Evolutionary conservation across 108 stramenopile genomes (phyloP).

Genomic region (Chaetoceros muelleri): DNA sequence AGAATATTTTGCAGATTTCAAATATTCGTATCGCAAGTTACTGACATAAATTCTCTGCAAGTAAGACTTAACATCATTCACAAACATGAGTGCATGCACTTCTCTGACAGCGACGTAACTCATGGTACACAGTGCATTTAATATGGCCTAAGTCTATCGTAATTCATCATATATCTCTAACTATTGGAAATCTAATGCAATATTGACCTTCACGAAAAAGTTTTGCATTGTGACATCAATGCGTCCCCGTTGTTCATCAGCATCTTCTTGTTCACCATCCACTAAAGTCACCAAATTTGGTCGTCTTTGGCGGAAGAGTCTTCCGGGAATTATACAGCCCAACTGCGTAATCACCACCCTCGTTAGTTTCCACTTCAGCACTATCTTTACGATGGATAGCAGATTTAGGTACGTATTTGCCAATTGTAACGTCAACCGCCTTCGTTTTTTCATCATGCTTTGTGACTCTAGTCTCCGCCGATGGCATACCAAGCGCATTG

Average conservation of each 20-base stretch:
- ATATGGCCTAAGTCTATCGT: too few relatives aligned
- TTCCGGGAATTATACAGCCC: conserved; percentile 16
- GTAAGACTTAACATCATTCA: too few relatives aligned
- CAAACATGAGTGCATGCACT: too few relatives aligned
- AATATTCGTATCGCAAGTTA: too few relatives aligned
- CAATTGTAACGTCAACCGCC: conserved; percentile 9
- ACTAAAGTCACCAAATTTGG: conserved; percentile 69
- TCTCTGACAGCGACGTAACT: too few relatives aligned
- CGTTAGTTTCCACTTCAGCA: conserved; percentile 6
- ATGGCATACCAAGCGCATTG: conserved; percentile 5
- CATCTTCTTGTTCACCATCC: conserved; percentile 41
- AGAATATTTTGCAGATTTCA: too few relatives aligned
- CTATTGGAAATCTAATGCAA: too few relatives aligned
- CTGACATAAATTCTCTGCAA: too few relatives aligned
- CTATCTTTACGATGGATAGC: conserved; percentile 7
- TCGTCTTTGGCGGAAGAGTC: conserved; percentile 41
- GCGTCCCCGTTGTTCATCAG: background rate
- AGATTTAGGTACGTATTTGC: conserved; percentile 25
- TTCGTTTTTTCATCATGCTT: background rate
- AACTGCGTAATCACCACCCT: conserved; percentile 3
- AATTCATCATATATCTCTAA: too few relatives aligned
- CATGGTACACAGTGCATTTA: too few relatives aligned
- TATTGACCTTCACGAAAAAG: too few relatives aligned
- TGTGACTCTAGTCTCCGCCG: background rate
- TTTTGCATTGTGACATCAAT: background rate